Evolutionary conservation across 495 filamentous ascomycete species (phyloP).

Genomic region (Xylaria longipes): DNA sequence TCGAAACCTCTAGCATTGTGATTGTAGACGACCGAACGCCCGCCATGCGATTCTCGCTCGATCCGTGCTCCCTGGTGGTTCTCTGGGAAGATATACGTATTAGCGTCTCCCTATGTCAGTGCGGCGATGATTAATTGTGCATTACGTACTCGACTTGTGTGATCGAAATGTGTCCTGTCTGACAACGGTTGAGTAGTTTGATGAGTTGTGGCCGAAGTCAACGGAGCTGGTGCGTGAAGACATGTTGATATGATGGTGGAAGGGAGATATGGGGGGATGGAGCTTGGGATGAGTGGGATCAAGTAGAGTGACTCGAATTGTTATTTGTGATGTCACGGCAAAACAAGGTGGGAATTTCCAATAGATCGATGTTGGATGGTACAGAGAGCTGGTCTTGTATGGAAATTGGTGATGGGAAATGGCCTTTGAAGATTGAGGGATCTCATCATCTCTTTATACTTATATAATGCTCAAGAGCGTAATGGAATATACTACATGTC

Average conservation of each 20-base stretch:
- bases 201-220: neutral
- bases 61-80: neutral
- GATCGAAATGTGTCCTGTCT: neutral
- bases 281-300: neutral
- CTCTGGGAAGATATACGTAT: conserved; percentile 8
- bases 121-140: neutral
- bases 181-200: neutral
- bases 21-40: neutral
- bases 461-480: neutral
- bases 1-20: conserved; percentile 21
- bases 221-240: conserved; percentile 8
- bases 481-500: neutral
- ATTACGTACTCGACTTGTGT: conserved; percentile 13
- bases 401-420: neutral
- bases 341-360: neutral
- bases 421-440: neutral
- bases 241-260: neutral
- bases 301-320: neutral
- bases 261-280: neutral
- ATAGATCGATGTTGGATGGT: neutral
- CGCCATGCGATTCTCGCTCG: neutral
- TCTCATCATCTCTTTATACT: neutral
- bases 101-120: neutral
- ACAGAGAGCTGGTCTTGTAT: neutral
- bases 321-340: neutral